A percentile compares a stretch with the other conserved stretches of the same genome.
Conservation (phyloP, 768 basidiomycete genomes). For the Mycena vitilis region DNA sequence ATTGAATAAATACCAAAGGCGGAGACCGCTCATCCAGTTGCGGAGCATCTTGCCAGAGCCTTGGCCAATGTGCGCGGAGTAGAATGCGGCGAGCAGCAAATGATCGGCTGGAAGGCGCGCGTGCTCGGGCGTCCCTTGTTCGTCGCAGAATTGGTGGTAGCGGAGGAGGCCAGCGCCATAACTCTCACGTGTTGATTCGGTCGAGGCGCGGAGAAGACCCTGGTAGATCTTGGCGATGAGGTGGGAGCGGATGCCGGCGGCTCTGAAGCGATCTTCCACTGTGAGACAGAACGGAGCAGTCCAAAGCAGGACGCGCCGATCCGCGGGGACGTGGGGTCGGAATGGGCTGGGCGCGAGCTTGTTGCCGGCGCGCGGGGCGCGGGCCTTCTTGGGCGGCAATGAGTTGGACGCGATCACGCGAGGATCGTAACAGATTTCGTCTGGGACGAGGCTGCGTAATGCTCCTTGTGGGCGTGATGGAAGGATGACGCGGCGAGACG, state of each 20-base stretch:
- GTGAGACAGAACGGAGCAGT: slow-evolving; percentile 1
- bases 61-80: not conserved
- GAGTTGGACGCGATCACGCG: not conserved
- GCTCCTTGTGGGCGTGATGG: no score
- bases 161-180: not conserved
- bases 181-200: not conserved
- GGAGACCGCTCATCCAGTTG: not conserved
- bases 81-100: not conserved
- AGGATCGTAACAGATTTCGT: no score
- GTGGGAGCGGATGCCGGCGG: not conserved
- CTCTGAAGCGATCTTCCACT: not conserved
- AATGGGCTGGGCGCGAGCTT: not conserved
- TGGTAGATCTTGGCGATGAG: not conserved
- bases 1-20: not conserved
- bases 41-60: not conserved
- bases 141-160: not conserved
- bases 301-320: slow-evolving; percentile 7
- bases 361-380: not conserved
- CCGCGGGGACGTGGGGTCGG: slow-evolving; percentile 9
- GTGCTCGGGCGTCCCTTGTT: not conserved
- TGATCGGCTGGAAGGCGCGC: not conserved
- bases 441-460: not conserved
- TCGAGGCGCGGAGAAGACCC: not conserved
- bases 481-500: no score
- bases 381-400: not conserved